Base-by-base conservation (phyloP, 1,284 basidiomycete species). In the Trichosporon ovoides region DNA sequence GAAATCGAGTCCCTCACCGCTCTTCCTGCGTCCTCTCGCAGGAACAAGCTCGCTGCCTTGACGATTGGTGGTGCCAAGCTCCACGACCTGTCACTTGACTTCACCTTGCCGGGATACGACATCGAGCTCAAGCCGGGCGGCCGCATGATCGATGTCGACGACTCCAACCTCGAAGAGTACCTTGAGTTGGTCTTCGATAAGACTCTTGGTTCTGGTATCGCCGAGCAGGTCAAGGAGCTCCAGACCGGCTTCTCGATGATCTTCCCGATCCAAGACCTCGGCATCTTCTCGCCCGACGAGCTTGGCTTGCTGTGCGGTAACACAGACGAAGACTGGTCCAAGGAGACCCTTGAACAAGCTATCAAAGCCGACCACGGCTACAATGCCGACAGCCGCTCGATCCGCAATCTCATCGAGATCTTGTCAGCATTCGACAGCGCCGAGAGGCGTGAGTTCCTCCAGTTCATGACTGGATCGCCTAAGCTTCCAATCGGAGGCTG, bases 291-390 rank as follows among this genome's bases (percentile, higher is more conserved):
- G 28, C 84, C 91, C 7, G 91, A 97, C 57, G 96, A 99, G 76
- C 80, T 98, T 13, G 87, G 88, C 36, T 88, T 95, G 82, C 80
- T 98, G 34, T 95, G 97, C 68, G 94, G 95, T 31, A 95, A 96
- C 68, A 84, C 87, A 6, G 91, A 97, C 14, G 94, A 98, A 72
- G 93, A 97, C 72, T 97, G 93, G 93, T 87, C 84, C 60, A 71
- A 81, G 14, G 91, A 95, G 74, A 91, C 92, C n/a, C 81, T 98
- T 46, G 85, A 84, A 55, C 90, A 93, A 71, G 85, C 88, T 6
- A 79, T 98, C 77, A 98, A 98, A 77, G 95, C 96, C 11, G 96
- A 99, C 71, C 96, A 99, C 74, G 96, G 96, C 11, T 98, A 95
- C 81, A 94, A 94, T 65, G 85, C 89, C 19, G 95, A 98, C 74